Conservation (phyloP, 2,329 filamentous ascomycete species). For the Aspergillus pseudonomiae region DNA sequence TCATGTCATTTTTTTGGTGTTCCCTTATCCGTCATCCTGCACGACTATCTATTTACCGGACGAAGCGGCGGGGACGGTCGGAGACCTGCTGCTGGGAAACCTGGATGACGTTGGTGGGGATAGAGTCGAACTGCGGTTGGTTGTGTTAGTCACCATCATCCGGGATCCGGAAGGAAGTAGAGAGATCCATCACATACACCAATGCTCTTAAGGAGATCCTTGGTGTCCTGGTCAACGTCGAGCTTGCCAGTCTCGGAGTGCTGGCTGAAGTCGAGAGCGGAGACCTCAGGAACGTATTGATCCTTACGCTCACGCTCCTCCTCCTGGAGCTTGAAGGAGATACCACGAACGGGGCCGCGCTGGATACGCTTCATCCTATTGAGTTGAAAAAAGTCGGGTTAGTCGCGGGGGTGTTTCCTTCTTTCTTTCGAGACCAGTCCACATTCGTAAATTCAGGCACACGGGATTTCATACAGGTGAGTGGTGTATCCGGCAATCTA, state of each 20-base stretch:
- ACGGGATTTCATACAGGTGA: slow-evolving; percentile 57
- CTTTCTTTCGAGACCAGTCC: background rate
- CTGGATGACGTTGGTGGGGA: slow-evolving; percentile 93
- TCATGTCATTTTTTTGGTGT: slow-evolving; percentile 5
- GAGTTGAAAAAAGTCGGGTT: slow-evolving; percentile 1
- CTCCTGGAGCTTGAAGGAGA: slow-evolving; percentile 99
- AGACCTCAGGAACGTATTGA: slow-evolving; percentile 99
- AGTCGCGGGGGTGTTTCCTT: background rate
- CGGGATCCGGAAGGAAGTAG: background rate
- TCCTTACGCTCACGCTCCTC: slow-evolving; percentile 99
- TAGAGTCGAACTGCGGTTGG: slow-evolving; percentile 79
- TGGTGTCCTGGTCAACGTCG: slow-evolving; percentile 95
- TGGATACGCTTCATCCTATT: slow-evolving; percentile 95
- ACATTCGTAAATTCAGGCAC: background rate
- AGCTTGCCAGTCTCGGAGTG: slow-evolving; percentile 82
- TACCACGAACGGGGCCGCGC: slow-evolving; percentile 97
- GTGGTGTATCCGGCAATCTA: slow-evolving; percentile 98
- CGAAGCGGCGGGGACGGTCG: slow-evolving; percentile 78
- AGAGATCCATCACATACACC: slow-evolving; percentile 70
- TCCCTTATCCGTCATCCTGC: slow-evolving; percentile 4
- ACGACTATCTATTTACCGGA: slow-evolving; percentile 3
- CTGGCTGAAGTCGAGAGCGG: slow-evolving; percentile 96
- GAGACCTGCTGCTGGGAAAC: slow-evolving; percentile 85
- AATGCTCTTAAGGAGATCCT: slow-evolving; percentile 97
- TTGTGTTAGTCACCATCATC: slow-evolving; percentile 31